Base-by-base conservation (phyloP, 2,329 filamentous ascomycete species). In the Pestalotiopsis sp. region DNA sequence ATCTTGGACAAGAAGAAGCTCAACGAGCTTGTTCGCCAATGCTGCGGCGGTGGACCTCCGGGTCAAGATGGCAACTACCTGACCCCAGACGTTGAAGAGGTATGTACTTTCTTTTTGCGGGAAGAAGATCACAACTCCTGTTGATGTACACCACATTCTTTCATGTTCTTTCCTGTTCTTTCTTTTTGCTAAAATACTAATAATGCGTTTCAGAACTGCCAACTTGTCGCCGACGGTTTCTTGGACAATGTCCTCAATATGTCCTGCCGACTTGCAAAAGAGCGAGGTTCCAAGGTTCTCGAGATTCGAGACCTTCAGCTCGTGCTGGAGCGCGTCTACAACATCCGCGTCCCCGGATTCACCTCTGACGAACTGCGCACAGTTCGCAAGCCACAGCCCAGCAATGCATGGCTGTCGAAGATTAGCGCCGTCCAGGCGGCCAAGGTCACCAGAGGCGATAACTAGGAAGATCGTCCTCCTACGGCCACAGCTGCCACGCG, bases 1-100 rank as follows among this genome's bases (percentile, higher is more conserved):
- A 92, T 99, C 1, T 85, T 99, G n/a, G 97, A 92, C 83, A 98
- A 98, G 88, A 97, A 97, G 83, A 98, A 97, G 83, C 87, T 99
- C 56, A 95, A 99, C 77, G 95, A 98, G 78, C 87, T 99, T 49
- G 95, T 98, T 9, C 90, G 95, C 65, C 95, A 98, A 81, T 94
- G 98, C 69, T 97, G 94, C 45, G 95, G 95, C 66, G 92, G 92
- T 11, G 91, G 90, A 31, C 88, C 89, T 0, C 91, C 93, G 70
- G 85, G 88, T n/a, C 87, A 89, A 62, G 92, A 93, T 72, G 90
- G 90, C 70, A 93, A 95, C 77, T 88, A 91, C 49, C 83, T 98
- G 72, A 93, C 93, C 36, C 93, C 96, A 0, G 96, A 98, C 74
- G 95, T 97, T 64, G 96, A 99, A 88, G 95, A 98, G 87, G 95